A percentile compares a stretch with the other conserved stretches of the same genome.
Conservation (phyloP, 768 basidiomycete species). For the Leccinellum albellum region DNA sequence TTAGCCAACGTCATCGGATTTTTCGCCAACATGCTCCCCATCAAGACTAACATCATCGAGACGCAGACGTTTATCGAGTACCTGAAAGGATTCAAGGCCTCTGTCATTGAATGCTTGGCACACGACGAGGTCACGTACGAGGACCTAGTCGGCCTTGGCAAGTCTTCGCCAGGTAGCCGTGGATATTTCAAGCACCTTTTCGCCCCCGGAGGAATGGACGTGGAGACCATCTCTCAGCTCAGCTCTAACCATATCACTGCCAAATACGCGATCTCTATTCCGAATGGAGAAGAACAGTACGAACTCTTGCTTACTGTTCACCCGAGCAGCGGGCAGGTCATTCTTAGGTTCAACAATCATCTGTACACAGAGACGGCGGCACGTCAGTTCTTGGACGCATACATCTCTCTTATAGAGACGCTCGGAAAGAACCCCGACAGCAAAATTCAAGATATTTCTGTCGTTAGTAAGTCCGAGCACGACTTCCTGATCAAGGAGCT, state of each 20-base stretch:
- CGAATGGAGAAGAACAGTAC: constrained; percentile 27
- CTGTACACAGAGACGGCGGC: constrained; percentile 27
- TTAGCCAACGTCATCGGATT: constrained; percentile 27
- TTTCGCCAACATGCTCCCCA: constrained; percentile 30
- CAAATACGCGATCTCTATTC: constrained; percentile 20
- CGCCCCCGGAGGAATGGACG: constrained; percentile 12
- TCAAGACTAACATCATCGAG: constrained; percentile 27
- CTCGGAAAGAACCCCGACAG: constrained; percentile 12
- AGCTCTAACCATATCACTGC: constrained; percentile 11
- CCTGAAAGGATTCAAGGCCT: constrained; percentile 21
- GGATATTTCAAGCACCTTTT: constrained; percentile 33
- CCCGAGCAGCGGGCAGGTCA: constrained; percentile 19
- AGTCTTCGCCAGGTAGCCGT: constrained; percentile 20
- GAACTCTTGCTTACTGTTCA: constrained; percentile 25
- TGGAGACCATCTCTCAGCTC: constrained; percentile 24
- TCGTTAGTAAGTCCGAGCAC: constrained; percentile 12
- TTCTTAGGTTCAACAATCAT: constrained; percentile 29
- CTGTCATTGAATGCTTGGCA: constrained; percentile 19
- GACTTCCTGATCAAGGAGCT: constrained; percentile 24
- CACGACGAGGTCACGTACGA: constrained; percentile 31
- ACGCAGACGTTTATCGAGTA: constrained; percentile 23
- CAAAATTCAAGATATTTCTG: constrained; percentile 19
- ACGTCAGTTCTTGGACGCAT: constrained; percentile 29
- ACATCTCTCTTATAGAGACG: constrained; percentile 26
- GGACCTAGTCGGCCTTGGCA: constrained; percentile 28